Conservation (phyloP, 78 protist genomes). For the Dictyostelium citrinum region DNA sequence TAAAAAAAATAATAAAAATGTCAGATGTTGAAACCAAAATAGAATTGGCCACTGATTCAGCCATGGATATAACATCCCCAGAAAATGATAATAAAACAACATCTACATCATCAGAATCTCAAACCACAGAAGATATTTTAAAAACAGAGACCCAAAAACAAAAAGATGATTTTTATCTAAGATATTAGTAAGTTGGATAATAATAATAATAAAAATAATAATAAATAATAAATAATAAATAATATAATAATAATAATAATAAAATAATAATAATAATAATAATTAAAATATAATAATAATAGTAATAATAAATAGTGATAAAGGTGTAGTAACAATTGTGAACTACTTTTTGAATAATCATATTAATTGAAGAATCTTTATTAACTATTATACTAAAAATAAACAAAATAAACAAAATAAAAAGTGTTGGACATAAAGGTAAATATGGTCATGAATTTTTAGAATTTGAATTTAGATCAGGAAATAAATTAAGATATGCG, state of each 20-base stretch:
- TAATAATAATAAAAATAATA: neutral
- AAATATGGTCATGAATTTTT: slow-evolving; percentile 99
- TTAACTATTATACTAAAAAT: neutral
- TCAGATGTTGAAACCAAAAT: neutral
- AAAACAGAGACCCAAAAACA: slow-evolving; percentile 8
- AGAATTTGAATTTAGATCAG: slow-evolving; percentile 96
- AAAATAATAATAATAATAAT: too few relatives aligned
- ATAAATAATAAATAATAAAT: neutral
- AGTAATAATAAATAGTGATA: too few relatives aligned
- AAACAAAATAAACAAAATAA: neutral
- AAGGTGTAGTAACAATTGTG: too few relatives aligned
- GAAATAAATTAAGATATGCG: slow-evolving; percentile 95
- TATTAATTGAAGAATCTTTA: too few relatives aligned
- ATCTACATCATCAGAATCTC: neutral
- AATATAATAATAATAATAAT: neutral
- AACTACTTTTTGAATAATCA: too few relatives aligned
- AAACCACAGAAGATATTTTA: slow-evolving; percentile 9
- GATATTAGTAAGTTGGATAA: slow-evolving; percentile 46
- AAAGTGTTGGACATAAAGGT: slow-evolving; percentile 97
- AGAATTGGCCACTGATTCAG: neutral
- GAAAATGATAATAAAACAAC: neutral
- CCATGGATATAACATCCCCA: neutral
- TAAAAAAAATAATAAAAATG: neutral
- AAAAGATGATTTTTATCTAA: slow-evolving; percentile 57
- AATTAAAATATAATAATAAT: too few relatives aligned